Evolutionary conservation across 2,329 filamentous ascomycete species (phyloP), one percentile per base, ranked within the genome.

Genomic region (Xylaria sp.): DNA sequence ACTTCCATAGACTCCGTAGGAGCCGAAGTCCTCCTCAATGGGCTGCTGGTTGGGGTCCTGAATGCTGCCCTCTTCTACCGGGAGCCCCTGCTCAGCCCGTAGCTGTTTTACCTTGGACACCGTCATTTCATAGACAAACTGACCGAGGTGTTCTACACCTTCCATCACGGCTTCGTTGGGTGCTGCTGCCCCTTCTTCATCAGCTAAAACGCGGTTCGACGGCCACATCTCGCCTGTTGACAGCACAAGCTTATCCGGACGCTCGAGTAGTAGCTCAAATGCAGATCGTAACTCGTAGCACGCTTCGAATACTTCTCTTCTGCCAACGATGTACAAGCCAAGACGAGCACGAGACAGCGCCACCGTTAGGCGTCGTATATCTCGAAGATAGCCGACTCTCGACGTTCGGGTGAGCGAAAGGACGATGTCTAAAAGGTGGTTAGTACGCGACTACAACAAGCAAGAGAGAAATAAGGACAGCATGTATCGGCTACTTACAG

Each of bases 61-160:
- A 18, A 49, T 34, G 48, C 8, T 42, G 8, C 57, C 63, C 16
- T 52, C 55, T 37, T 61, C 57, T n/a, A 60, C 67, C 9, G 68
- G 65, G 51, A 73, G 59, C 6, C 72, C 72, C 19, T 70, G 71
- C 54, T 76, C 79, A 8, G 68, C 74, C 54, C 77, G 75, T 51
- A 85, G 63, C 69, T 84, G 79, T 69, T 78, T 74, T 42, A 83
- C 65, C 69, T 75, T 80, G 1, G 81, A 83, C 52, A 88, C 84
- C 2, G 92, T 96, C 91, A 99, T 99, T 74, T 99, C 91, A 72
- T 85, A 96, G 19, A 99, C 93, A 73, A 97, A 99, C 75, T 96
- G 89, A 0, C 94, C 94, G 42, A 99, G 75, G 76, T 99, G 94
- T 77, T 99, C 93, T 1, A 97, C 87, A 39, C 89, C 85, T 68